Conservation (phyloP, 2,329 filamentous ascomycete species). For the Nannizzia gypsea region DNA sequence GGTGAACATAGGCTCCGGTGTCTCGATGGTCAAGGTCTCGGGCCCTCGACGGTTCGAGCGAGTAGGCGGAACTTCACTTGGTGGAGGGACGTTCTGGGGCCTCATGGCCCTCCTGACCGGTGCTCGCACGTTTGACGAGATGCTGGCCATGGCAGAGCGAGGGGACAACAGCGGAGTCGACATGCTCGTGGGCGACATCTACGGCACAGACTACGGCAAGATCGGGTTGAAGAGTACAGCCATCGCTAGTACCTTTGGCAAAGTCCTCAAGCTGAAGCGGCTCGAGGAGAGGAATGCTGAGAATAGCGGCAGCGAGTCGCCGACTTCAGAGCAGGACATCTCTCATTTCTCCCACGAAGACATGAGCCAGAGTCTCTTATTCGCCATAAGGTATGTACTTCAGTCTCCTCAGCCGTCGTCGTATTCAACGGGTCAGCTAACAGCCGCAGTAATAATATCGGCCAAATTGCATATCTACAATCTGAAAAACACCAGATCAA, state of each 20-base stretch:
- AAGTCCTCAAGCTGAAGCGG: conserved; percentile 86
- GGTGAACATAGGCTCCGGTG: conserved; percentile 95
- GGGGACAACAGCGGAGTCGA: conserved; percentile 91
- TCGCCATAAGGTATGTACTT: conserved; percentile 57
- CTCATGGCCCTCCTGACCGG: conserved; percentile 82
- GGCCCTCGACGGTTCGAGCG: conserved; percentile 76
- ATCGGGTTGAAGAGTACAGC: conserved; percentile 92
- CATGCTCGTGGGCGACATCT: conserved; percentile 95
- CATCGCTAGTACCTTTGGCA: conserved; percentile 92
- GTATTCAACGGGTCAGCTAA: conserved; percentile 17
- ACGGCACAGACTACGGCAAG: conserved; percentile 89
- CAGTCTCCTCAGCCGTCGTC: not conserved
- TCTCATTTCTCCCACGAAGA: conserved; percentile 64
- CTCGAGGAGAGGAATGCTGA: conserved; percentile 69
- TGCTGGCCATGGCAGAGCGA: conserved; percentile 79
- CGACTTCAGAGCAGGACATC: conserved; percentile 26
- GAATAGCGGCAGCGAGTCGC: conserved; percentile 41
- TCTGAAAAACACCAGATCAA: conserved; percentile 85
- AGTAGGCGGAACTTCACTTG: conserved; percentile 87
- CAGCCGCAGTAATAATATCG: conserved; percentile 73
- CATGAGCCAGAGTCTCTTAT: conserved; percentile 80
- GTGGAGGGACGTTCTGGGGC: conserved; percentile 96
- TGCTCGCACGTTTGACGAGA: conserved; percentile 93
- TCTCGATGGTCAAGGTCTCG: conserved; percentile 93
- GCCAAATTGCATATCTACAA: conserved; percentile 94